Conservation (phyloP, 805 yeast species). For the Kurtzmaniella cleridarum region DNA sequence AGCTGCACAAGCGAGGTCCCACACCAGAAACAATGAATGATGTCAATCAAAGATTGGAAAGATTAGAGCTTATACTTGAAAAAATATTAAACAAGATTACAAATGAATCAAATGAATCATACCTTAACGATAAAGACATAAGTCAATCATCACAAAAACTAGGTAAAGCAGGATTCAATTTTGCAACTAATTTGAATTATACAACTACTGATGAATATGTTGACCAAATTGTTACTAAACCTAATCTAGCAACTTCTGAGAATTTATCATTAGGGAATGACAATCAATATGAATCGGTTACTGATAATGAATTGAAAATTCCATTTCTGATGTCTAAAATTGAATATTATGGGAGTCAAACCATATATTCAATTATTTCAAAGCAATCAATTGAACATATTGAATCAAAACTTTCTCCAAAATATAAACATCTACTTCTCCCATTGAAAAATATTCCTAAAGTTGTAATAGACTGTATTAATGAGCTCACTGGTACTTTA, state of each 20-base stretch:
- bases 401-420: constrained; percentile 18
- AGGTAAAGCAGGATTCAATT: not conserved
- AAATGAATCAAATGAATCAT: too few species aligned
- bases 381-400: constrained; percentile 30
- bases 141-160: not conserved
- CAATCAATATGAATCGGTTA: not conserved
- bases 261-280: not conserved
- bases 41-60: constrained; percentile 2
- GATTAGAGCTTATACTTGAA: constrained; percentile 1
- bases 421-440: constrained; percentile 11
- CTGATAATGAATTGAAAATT: too few species aligned
- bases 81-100: not conserved
- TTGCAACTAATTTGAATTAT: too few species aligned
- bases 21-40: not conserved
- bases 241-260: too few species aligned
- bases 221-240: constrained; percentile 9
- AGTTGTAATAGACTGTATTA: constrained; percentile 14
- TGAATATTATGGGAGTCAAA: constrained; percentile 32
- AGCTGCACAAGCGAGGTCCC: not conserved
- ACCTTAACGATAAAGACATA: too few species aligned
- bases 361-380: constrained; percentile 30
- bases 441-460: constrained; percentile 28
- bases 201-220: constrained; percentile 3
- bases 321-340: not conserved
- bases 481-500: constrained; percentile 19